A percentile compares a stretch with the other conserved stretches of the same genome.
These are phyloP conservation scores for Fomes fomentarius DNA, from an alignment of 1,284 basidiomycete genomes.

Conservation along the genomic window DNA sequence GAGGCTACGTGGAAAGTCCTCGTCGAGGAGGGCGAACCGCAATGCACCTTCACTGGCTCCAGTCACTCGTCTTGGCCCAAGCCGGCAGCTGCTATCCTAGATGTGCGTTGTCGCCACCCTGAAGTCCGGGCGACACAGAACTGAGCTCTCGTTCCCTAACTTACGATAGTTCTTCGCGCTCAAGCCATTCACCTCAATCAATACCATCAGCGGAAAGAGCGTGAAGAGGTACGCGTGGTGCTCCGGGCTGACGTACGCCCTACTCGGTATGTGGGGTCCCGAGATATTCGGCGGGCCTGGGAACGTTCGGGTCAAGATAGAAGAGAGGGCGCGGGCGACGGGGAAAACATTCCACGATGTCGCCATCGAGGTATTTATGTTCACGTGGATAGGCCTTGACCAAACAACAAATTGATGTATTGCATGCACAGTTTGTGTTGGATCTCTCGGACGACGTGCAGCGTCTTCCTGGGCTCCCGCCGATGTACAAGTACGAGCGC, in stretches of 20 bases:
- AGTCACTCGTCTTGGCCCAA: background rate
- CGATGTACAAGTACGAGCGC: constrained; percentile 28
- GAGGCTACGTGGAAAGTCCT: background rate
- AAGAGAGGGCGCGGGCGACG: constrained; percentile 11
- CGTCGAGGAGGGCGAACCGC: background rate
- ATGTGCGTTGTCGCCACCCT: background rate
- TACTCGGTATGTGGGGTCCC: constrained; percentile 19
- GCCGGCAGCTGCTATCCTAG: constrained; percentile 11
- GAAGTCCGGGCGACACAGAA: too few species aligned
- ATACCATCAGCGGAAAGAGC: background rate
- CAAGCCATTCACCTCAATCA: constrained; percentile 4
- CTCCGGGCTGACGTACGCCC: constrained; percentile 6
- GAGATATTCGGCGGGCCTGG: constrained; percentile 18
- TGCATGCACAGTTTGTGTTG: too few species aligned
- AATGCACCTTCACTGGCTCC: constrained; percentile 5
- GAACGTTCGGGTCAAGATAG: constrained; percentile 17
- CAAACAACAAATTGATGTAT: too few species aligned
- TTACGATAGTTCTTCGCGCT: constrained; percentile 16
- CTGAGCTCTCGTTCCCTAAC: too few species aligned
- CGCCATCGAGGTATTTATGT: constrained; percentile 13
- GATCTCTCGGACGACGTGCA: too few species aligned
- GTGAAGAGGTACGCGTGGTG: constrained; percentile 23
- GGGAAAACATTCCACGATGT: constrained; percentile 16
- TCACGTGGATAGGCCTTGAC: too few species aligned
- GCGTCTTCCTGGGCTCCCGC: constrained; percentile 27